A percentile compares a stretch with the other conserved stretches of the same genome.
These are phyloP conservation scores for Yamadazyma aaseri DNA, from an alignment of 1,139 yeast species.

Conservation along the genomic window DNA sequence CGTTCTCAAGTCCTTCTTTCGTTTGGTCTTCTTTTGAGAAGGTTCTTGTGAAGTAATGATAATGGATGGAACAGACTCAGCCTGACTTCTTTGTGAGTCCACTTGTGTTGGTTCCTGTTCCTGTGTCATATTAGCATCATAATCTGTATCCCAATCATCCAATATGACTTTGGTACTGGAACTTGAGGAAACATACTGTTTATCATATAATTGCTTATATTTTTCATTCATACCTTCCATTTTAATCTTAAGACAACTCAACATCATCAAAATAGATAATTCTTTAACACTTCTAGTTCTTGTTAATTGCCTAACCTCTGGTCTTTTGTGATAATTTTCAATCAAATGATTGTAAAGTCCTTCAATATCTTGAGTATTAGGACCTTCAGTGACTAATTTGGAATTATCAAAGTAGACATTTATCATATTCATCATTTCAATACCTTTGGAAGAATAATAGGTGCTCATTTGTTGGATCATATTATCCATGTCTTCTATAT, in stretches of 20 bases:
- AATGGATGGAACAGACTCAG: conserved; percentile 21
- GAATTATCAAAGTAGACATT: conserved; percentile 5
- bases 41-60: conserved; percentile 21
- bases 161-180: conserved; percentile 23
- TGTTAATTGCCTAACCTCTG: conserved; percentile 15
- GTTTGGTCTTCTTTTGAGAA: conserved; percentile 10
- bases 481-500: conserved; percentile 45
- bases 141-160: conserved; percentile 25
- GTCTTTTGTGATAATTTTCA: conserved; percentile 10
- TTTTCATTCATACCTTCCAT: conserved; percentile 11
- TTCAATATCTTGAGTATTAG: conserved; percentile 7
- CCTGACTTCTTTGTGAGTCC: conserved; percentile 10
- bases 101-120: conserved; percentile 7
- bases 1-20: conserved; percentile 9
- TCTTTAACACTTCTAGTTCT: conserved; percentile 15
- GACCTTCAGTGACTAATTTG: conserved; percentile 5
- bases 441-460: conserved; percentile 30
- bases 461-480: conserved; percentile 49
- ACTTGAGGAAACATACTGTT: conserved; percentile 17
- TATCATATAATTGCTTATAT: conserved; percentile 12
- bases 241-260: conserved; percentile 26
- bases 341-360: conserved; percentile 10
- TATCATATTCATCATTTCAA: conserved; percentile 16
- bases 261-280: conserved; percentile 22
- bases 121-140: conserved; percentile 5